Base-by-base conservation (phyloP, 2,329 filamentous ascomycete genomes). In the Ophiostoma montium region DNA sequence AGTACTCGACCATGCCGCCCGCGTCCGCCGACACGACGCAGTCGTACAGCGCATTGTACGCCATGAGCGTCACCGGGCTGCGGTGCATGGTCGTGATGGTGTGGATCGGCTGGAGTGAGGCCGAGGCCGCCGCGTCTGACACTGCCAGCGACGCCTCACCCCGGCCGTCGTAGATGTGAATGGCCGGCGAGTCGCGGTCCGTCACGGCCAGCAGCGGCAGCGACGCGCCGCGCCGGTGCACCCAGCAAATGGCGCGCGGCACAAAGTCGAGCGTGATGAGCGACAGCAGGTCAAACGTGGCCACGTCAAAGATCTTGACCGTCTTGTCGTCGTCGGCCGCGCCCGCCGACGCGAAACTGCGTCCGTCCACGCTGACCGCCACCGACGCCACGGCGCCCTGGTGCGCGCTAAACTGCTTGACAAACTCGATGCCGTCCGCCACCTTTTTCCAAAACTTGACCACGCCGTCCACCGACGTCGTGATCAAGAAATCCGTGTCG, bases 391-490 rank as follows among this genome's bases (percentile, higher is more conserved):
- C 86, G 61, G 94, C 86, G 47, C 86, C 86, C 50, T 76, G 74
- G 66, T 98, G 94, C 8, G 92, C 89, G 61, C 82, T 83, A 69
- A 95, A 98, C 67, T 98, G 89, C 67, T 98, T 98, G 48, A 96
- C 90, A 61, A 98, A 98, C 67, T 98, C 94, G 51, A 98, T 85
- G 1, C 86, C 86, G 32, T 86, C 81, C 2, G 79, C 82, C 55
- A 85, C 77, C 69, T 98, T 98, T 70, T 98, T 98, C 92, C 92
- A 98, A 64, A 98, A 98, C 65, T 98, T 98, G 57, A 96, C 90
- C 1, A 90, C 84, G n/a, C 94, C 94, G 62, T 98, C 92, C 39
- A 86, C 69, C 0, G 92, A 96, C 53, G 85, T 86, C 1, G 92
- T 98, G 54, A 98, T 92, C 35, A 98, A 72, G 62, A 98, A 98